phyloP scores from a whole-genome alignment of 257 asterid species.

The Anisodus tanguticus region DNA sequence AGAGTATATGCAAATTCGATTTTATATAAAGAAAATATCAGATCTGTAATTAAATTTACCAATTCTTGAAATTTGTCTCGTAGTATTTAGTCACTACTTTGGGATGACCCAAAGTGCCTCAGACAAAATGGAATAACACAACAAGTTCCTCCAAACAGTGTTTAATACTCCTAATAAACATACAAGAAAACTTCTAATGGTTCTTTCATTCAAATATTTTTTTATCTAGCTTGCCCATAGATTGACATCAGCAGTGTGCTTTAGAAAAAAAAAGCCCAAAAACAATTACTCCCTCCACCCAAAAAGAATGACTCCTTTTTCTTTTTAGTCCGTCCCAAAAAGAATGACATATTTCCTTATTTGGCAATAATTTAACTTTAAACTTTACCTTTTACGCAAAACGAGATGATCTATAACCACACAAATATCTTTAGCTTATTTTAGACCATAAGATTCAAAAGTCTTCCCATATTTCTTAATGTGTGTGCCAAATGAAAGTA shows the following conservation, averaged over 20 bases:
- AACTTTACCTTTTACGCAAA: too few relatives aligned
- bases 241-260: neutral
- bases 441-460: too few relatives aligned
- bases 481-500: too few relatives aligned
- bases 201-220: too few relatives aligned
- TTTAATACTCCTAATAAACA: neutral
- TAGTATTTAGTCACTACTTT: neutral
- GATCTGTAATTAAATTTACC: neutral
- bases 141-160: neutral
- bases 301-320: too few relatives aligned
- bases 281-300: neutral
- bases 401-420: too few relatives aligned
- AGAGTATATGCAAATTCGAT: neutral
- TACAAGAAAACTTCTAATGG: neutral
- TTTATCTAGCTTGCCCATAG: neutral
- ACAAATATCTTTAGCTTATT: too few relatives aligned
- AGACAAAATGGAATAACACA: neutral
- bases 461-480: too few relatives aligned
- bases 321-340: too few relatives aligned
- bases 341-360: too few relatives aligned
- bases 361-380: too few relatives aligned
- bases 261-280: conserved; percentile 5
- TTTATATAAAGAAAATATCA: too few relatives aligned
- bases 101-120: neutral
- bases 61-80: neutral